Evolutionary conservation across 2,329 filamentous ascomycete species (phyloP).

Genomic region (Pseudogymnoascus sp.): DNA sequence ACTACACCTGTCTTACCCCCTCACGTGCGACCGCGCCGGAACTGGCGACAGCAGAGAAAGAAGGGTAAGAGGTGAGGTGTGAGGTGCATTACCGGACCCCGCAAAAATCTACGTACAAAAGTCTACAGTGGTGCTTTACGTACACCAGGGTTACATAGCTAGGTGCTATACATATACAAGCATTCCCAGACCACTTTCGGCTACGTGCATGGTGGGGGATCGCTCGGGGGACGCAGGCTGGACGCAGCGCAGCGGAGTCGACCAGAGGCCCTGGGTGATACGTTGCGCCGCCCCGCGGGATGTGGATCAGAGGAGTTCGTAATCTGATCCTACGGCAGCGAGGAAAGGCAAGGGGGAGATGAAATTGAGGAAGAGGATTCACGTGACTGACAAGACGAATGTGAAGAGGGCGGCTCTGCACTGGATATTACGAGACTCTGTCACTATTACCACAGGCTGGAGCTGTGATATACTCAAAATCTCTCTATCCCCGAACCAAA

Average conservation of each 20-base stretch:
- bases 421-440: not conserved
- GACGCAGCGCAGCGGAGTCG: not conserved
- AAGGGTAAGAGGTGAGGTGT: not conserved
- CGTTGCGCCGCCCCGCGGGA: not conserved
- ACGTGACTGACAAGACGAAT: not conserved
- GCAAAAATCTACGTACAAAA: not conserved
- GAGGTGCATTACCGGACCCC: not conserved
- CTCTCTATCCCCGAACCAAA: not conserved
- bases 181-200: not conserved
- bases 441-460: not conserved
- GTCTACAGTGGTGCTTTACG: not conserved
- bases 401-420: not conserved
- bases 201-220: not conserved
- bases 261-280: not conserved
- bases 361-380: not conserved
- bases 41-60: not conserved
- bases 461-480: not conserved
- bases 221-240: not conserved
- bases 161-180: not conserved
- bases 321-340: not conserved
- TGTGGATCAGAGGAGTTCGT: not conserved
- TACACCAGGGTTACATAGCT: too few species aligned
- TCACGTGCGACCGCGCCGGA: not conserved
- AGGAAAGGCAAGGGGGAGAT: not conserved
- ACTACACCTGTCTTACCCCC: not conserved